Percentiles rank a stretch among this genome's conserved stretches.
Evolutionary conservation across 768 basidiomycete genomes (phyloP).

Genomic region (Tulasnella sp.): DNA sequence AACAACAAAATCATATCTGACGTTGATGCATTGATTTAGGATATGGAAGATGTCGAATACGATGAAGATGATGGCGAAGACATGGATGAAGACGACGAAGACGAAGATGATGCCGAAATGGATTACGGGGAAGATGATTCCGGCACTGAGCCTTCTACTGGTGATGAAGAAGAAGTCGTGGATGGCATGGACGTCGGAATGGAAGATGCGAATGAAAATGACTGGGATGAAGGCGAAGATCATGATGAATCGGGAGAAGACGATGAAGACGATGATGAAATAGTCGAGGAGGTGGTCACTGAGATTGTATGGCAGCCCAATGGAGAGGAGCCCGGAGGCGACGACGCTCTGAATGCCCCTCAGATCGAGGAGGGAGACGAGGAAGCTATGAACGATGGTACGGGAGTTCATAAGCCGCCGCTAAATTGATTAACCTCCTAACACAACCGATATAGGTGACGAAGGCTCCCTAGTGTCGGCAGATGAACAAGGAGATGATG

Average conservation of each 20-base stretch:
- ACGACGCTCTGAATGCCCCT: conserved; percentile 31
- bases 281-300: conserved; percentile 59
- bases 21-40: conserved; percentile 39
- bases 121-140: conserved; percentile 59
- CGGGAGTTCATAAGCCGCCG: conserved; percentile 27
- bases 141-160: conserved; percentile 31
- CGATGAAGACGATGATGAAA: conserved; percentile 65
- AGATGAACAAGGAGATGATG: conserved; percentile 21
- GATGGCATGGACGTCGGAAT: conserved; percentile 71
- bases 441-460: conserved; percentile 22
- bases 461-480: conserved; percentile 31
- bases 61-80: conserved; percentile 51
- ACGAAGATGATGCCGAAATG: conserved; percentile 24
- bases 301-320: conserved; percentile 52
- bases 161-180: conserved; percentile 73
- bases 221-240: conserved; percentile 43
- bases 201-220: conserved; percentile 51
- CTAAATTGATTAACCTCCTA: conserved; percentile 18
- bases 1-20: not conserved
- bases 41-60: conserved; percentile 76
- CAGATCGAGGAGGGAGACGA: conserved; percentile 31
- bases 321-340: conserved; percentile 28
- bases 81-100: conserved; percentile 60
- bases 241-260: conserved; percentile 36
- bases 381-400: conserved; percentile 45